phyloP scores from a whole-genome alignment of 129 eudicot genomes.

The Apium graveolens region DNA sequence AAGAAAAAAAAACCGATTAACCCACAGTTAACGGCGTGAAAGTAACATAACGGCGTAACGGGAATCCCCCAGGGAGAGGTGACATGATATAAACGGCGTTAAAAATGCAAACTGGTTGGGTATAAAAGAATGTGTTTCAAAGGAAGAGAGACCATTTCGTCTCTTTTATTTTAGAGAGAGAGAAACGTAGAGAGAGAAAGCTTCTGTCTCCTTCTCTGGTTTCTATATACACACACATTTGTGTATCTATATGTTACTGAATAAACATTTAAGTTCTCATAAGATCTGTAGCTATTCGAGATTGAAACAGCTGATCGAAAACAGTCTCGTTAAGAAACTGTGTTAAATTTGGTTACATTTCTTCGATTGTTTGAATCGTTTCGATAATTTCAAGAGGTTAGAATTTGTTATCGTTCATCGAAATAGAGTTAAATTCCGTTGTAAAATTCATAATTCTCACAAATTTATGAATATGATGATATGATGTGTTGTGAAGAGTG shows the following conservation, averaged over 20 bases:
- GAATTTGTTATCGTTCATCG: background rate
- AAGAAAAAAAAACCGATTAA: too few relatives aligned
- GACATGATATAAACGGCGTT: conserved; percentile 1
- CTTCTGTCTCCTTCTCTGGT: conserved; percentile 6
- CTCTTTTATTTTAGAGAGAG: conserved; percentile 4
- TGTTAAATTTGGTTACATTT: background rate
- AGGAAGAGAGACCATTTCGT: conserved; percentile 16
- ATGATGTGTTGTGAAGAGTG: background rate
- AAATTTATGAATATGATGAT: background rate
- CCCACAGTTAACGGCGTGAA: background rate
- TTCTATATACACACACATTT: background rate
- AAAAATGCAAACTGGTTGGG: conserved; percentile 7
- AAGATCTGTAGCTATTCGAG: background rate
- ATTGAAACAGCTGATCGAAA: background rate
- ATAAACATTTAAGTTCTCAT: background rate
- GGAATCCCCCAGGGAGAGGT: background rate
- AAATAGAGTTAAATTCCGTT: too few relatives aligned
- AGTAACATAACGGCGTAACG: background rate
- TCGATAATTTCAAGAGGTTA: background rate
- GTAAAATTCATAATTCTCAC: too few relatives aligned
- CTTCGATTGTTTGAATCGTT: background rate
- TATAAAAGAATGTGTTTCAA: conserved; percentile 10
- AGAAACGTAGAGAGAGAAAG: conserved; percentile 1
- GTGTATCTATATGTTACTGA: background rate
- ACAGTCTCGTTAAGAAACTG: background rate